Evolutionary conservation across 2,329 filamentous ascomycete species (phyloP).

Genomic region (Aureobasidium subglaciale): DNA sequence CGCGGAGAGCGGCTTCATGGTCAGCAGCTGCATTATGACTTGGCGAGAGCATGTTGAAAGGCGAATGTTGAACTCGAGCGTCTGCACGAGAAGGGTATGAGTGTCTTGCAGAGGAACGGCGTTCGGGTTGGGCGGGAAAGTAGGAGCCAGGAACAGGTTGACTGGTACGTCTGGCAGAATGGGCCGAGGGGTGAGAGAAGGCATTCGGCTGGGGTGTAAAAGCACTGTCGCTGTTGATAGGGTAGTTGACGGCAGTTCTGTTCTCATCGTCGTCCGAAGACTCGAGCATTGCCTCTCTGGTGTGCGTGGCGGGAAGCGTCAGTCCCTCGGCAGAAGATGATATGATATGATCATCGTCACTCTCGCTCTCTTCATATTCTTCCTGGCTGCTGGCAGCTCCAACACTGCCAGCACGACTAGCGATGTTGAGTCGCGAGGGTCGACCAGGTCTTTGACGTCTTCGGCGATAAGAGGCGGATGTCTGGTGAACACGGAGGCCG

Average conservation of each 20-base stretch:
- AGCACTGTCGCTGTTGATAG: constrained; percentile 39
- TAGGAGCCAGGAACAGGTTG: constrained; percentile 39
- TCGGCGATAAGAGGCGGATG: constrained; percentile 54
- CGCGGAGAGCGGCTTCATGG: constrained; percentile 85
- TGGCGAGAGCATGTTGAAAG: constrained; percentile 64
- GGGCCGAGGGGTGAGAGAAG: constrained; percentile 69
- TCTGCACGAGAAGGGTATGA: constrained; percentile 29
- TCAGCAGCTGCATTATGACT: constrained; percentile 63
- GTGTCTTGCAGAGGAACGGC: constrained; percentile 25
- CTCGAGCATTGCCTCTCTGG: constrained; percentile 22
- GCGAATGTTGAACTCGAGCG: constrained; percentile 43
- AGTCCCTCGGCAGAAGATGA: constrained; percentile 55
- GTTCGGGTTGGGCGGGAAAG: constrained; percentile 32
- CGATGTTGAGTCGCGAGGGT: constrained; percentile 35
- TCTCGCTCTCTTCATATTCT: constrained; percentile 90
- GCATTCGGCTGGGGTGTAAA: constrained; percentile 90
- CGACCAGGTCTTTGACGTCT: constrained; percentile 37
- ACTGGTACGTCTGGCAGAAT: constrained; percentile 42
- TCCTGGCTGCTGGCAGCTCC: constrained; percentile 69
- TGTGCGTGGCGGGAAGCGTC: constrained; percentile 13
- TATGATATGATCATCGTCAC: constrained; percentile 69
- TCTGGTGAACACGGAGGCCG: constrained; percentile 67
- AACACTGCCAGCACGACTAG: constrained; percentile 38
- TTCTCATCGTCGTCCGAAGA: constrained; percentile 52
- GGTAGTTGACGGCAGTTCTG: constrained; percentile 69